Evolutionary conservation across 345 rosid species (phyloP).

Genomic region (Litchi chinensis): DNA sequence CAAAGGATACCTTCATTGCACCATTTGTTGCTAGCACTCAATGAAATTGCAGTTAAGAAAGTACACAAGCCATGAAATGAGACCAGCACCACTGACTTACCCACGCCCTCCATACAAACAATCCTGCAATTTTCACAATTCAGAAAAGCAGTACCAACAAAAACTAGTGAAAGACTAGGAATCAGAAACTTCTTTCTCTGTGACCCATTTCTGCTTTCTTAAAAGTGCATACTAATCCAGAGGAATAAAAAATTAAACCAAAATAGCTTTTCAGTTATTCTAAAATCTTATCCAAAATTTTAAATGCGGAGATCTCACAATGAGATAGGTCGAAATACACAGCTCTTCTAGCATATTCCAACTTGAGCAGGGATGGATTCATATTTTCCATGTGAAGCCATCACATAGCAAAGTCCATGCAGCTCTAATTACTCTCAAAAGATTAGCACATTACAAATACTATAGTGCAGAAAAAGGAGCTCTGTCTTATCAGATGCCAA

Average conservation of each 20-base stretch:
- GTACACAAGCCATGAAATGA: constrained; percentile 90
- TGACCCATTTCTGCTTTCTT: not conserved
- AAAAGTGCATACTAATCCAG: not conserved
- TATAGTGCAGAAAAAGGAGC: not conserved
- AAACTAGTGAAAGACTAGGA: not conserved
- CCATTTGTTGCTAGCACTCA: constrained; percentile 99
- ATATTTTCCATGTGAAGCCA: not conserved
- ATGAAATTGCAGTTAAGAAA: constrained; percentile 85
- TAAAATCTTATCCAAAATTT: not conserved
- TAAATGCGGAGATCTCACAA: not conserved
- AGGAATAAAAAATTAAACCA: not conserved
- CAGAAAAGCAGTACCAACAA: constrained; percentile 14
- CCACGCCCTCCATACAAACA: constrained; percentile 98
- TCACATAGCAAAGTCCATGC: not conserved
- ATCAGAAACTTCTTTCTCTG: not conserved
- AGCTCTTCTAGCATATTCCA: not conserved
- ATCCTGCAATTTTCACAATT: constrained; percentile 66
- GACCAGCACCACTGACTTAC: constrained; percentile 76
- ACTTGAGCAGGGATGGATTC: not conserved
- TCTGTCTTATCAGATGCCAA: not conserved
- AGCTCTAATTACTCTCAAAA: not conserved
- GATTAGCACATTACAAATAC: not conserved
- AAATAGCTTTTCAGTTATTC: not conserved
- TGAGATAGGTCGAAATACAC: not conserved
- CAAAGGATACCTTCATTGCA: constrained; percentile 85